Conservation (phyloP, 2,329 filamentous ascomycete genomes). For the Penicillium expansum region DNA sequence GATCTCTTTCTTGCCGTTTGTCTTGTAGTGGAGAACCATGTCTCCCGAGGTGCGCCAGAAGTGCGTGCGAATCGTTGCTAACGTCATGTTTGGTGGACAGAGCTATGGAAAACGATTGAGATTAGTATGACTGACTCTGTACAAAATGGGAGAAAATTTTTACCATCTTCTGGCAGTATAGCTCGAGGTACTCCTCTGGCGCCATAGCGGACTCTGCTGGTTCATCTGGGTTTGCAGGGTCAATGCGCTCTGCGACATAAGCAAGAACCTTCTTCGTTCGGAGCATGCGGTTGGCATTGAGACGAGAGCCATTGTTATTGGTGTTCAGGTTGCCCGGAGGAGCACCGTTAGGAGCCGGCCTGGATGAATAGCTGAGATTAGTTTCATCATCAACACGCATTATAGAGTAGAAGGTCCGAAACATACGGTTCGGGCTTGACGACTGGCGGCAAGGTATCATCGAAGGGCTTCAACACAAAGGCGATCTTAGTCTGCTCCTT, state of each 20-base stretch:
- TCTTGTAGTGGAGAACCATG: conserved; percentile 84
- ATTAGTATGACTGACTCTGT: conserved; percentile 14
- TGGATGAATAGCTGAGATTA: conserved; percentile 1
- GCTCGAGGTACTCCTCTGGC: conserved; percentile 89
- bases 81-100: conserved; percentile 77
- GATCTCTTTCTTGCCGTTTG: conserved; percentile 73
- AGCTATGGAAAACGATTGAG: conserved; percentile 25
- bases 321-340: conserved; percentile 15
- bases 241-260: conserved; percentile 90
- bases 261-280: conserved; percentile 89
- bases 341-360: conserved; percentile 22
- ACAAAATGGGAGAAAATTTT: conserved; percentile 33
- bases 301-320: conserved; percentile 67
- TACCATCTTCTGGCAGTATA: conserved; percentile 93
- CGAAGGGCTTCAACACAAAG: conserved; percentile 81
- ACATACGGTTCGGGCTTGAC: conserved; percentile 66
- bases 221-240: conserved; percentile 61
- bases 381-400: conserved; percentile 1
- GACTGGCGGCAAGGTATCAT: conserved; percentile 71
- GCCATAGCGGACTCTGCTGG: conserved; percentile 61
- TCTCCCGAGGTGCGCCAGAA: conserved; percentile 96
- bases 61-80: conserved; percentile 88
- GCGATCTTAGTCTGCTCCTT: conserved; percentile 98
- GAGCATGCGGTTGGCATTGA: conserved; percentile 97
- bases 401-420: neutral